Evolutionary conservation across 805 yeast species (phyloP).

Genomic region (Suhomyces kilbournensis): DNA sequence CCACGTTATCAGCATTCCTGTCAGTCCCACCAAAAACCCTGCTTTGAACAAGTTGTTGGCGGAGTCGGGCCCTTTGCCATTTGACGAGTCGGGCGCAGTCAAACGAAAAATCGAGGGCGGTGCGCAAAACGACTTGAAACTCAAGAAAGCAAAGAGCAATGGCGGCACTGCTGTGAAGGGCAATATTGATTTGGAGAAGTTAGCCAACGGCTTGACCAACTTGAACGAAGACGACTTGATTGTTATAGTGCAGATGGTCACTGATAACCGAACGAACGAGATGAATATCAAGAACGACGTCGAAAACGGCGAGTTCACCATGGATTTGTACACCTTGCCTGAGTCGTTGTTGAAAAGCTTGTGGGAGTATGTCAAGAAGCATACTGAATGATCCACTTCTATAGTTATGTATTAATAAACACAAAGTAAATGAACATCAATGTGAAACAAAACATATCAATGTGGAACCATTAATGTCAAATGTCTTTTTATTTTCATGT

Average conservation of each 20-base stretch:
- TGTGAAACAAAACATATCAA: no score
- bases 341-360: conserved; percentile 85
- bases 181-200: conserved; percentile 78
- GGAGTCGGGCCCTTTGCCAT: conserved; percentile 81
- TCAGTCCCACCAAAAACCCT: conserved; percentile 56
- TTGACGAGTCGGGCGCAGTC: conserved; percentile 33
- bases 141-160: conserved; percentile 51
- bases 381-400: conserved; percentile 28
- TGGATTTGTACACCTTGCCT: conserved; percentile 92
- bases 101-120: conserved; percentile 12
- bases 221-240: conserved; percentile 88
- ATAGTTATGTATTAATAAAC: background rate
- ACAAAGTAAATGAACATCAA: no score
- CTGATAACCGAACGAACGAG: conserved; percentile 90
- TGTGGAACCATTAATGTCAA: no score
- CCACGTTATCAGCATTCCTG: conserved; percentile 72
- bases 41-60: conserved; percentile 66
- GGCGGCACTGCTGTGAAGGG: conserved; percentile 60
- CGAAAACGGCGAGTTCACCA: conserved; percentile 95
- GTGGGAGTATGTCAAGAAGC: conserved; percentile 90
- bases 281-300: conserved; percentile 95
- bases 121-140: conserved; percentile 14
- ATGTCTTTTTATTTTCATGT: no score
- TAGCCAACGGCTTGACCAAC: conserved; percentile 87
- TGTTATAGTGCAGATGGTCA: conserved; percentile 95